Base-by-base conservation (phyloP, 306 rosid species). In the Benincasa hispida region DNA sequence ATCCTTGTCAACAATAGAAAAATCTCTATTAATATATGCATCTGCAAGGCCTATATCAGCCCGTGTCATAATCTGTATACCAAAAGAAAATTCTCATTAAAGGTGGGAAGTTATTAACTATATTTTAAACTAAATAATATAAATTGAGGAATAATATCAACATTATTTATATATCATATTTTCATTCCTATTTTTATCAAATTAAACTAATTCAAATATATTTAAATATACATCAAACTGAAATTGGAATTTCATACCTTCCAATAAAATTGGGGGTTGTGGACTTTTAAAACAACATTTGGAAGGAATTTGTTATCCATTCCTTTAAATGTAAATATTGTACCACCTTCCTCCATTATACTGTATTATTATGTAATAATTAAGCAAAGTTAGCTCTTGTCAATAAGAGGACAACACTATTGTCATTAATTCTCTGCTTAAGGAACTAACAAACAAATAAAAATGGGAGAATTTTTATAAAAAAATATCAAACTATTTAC, bases 21-120 rank as follows among this genome's bases (percentile, higher is more conserved):
- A 37, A 7, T 37, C 42, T 37, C 88, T 10, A 37, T 37, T 1
- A 7, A 91, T 88, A 79, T 88, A 93, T 69, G 98, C 93, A 82
- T 91, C 93, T 37, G 97, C 98, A 28, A 93, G 87, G 84, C 97
- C 98, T 85, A 93, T 82, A 82, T 93, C 98, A 37, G 98, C 97
- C 72, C 76, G 92, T 28, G 94, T 87, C 91, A 89, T 90, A 48
- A 91, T 85, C 98, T 42, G 90, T 78, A 66, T 86, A 54, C 80
- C 90, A 79, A 93, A 90, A 54, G 92, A 87, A 74, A 89, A 86
- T 76, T 91, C 92, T 19, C 96, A 21, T 90, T 83, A 51, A 35
- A 35, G 7, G 35, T 32, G 7, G 0, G 37, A 7, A 41, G n/a
- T n/a, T 41, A 41, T 9, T 41, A 7, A 41, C n/a, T n/a, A n/a